Evolutionary conservation across 495 filamentous ascomycete species (phyloP).

Genomic region (Neurospora discreta): DNA sequence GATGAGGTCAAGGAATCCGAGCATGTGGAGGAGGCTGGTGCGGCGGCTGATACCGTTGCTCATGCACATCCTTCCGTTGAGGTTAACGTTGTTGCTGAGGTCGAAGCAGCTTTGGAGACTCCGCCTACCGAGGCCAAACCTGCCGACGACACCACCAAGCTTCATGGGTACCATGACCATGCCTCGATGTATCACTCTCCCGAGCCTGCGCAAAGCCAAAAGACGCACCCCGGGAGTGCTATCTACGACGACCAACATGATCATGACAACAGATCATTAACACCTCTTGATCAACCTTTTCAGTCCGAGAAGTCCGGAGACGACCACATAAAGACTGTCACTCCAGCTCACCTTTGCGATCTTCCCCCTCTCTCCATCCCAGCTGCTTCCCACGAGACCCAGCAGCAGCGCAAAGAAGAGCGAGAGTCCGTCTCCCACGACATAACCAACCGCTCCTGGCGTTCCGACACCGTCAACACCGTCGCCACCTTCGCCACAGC

Average conservation of each 20-base stretch:
- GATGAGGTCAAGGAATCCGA: neutral
- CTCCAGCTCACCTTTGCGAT: neutral
- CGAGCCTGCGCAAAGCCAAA: neutral
- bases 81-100: neutral
- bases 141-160: neutral
- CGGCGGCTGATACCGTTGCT: neutral
- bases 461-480: neutral
- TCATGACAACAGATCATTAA: neutral
- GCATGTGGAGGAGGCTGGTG: neutral
- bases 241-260: neutral
- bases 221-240: neutral
- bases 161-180: neutral
- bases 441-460: neutral
- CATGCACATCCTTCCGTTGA: neutral
- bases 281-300: neutral
- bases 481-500: constrained; percentile 1
- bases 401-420: neutral
- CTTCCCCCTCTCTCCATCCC: neutral
- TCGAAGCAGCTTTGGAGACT: neutral
- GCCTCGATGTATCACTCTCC: neutral
- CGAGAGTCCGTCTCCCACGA: neutral
- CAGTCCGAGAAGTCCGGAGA: neutral
- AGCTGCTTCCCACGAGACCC: neutral
- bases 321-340: neutral
- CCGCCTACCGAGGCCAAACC: neutral